Evolutionary conservation across 495 filamentous ascomycete genomes (phyloP).

Genomic region (Haplographium delicatum): DNA sequence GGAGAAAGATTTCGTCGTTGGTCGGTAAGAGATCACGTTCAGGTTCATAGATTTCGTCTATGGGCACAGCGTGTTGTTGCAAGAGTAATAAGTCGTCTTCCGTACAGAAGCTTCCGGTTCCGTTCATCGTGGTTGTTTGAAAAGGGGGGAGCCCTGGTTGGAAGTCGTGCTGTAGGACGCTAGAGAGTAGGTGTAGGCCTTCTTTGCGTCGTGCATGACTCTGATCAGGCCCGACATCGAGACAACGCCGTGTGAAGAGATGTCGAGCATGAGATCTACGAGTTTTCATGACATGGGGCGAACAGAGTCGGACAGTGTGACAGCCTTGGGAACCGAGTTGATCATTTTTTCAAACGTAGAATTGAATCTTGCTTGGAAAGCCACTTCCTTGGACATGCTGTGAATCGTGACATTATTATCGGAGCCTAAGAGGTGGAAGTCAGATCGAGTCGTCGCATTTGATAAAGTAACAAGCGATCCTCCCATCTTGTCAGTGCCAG

Average conservation of each 20-base stretch:
- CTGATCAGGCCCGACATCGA: slow-evolving; percentile 14
- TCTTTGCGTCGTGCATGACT: too few species aligned
- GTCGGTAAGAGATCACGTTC: background rate
- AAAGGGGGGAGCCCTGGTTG: too few species aligned
- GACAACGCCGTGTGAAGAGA: slow-evolving; percentile 1
- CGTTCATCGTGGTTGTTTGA: too few species aligned
- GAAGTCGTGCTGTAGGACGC: too few species aligned
- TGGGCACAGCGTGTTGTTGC: too few species aligned
- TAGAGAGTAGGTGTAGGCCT: too few species aligned
- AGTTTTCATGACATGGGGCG: background rate
- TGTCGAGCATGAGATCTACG: background rate
- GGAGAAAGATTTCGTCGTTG: background rate
- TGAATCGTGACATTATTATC: slow-evolving; percentile 36
- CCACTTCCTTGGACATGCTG: slow-evolving; percentile 24
- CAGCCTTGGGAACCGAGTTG: slow-evolving; percentile 32
- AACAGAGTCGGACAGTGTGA: slow-evolving; percentile 29
- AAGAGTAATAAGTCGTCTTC: too few species aligned
- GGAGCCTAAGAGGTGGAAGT: slow-evolving; percentile 34
- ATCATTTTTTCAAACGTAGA: slow-evolving; percentile 35
- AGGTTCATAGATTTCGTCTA: background rate
- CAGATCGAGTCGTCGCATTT: slow-evolving; percentile 32
- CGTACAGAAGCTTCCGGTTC: too few species aligned
- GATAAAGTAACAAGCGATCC: slow-evolving; percentile 27
- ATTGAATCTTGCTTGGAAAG: slow-evolving; percentile 32
- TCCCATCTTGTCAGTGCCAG: slow-evolving; percentile 6